Conservation (phyloP, 352 stramenopile genomes). For the Phytophthora sojae region DNA sequence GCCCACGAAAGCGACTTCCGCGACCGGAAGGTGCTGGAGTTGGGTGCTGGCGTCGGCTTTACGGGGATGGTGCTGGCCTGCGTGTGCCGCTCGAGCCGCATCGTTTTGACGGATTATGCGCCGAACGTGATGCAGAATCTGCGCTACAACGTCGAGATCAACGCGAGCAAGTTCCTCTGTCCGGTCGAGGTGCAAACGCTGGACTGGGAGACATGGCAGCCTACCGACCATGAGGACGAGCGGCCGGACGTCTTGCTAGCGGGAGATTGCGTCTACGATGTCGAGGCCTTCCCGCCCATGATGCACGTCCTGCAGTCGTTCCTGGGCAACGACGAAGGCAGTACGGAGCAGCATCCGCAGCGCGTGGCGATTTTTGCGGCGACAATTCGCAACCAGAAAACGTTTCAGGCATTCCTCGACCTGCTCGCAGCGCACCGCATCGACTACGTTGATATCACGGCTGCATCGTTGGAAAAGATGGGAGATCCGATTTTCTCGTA, state of each 20-base stretch:
- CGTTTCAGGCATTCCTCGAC: constrained; percentile 79
- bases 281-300: constrained; percentile 62
- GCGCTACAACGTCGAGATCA: constrained; percentile 85
- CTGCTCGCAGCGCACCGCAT: constrained; percentile 62
- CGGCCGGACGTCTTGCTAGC: constrained; percentile 69
- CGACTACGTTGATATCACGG: constrained; percentile 72
- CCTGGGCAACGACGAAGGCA: constrained; percentile 33
- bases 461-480: constrained; percentile 49
- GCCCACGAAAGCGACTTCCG: constrained; percentile 59
- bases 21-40: constrained; percentile 64
- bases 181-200: constrained; percentile 64
- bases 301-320: constrained; percentile 71
- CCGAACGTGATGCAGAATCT: constrained; percentile 87
- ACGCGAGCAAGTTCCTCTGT: constrained; percentile 52
- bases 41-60: constrained; percentile 80
- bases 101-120: constrained; percentile 83
- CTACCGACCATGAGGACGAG: constrained; percentile 29
- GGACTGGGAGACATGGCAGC: constrained; percentile 80
- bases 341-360: neutral
- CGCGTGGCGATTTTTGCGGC: constrained; percentile 77
- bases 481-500: constrained; percentile 58
- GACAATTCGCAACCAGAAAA: constrained; percentile 80
- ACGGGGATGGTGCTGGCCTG: constrained; percentile 68
- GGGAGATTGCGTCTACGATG: constrained; percentile 83
- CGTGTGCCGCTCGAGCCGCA: constrained; percentile 35